Evolutionary conservation across 331 rosid genomes (phyloP).

Genomic region (Telfairia occidentalis): DNA sequence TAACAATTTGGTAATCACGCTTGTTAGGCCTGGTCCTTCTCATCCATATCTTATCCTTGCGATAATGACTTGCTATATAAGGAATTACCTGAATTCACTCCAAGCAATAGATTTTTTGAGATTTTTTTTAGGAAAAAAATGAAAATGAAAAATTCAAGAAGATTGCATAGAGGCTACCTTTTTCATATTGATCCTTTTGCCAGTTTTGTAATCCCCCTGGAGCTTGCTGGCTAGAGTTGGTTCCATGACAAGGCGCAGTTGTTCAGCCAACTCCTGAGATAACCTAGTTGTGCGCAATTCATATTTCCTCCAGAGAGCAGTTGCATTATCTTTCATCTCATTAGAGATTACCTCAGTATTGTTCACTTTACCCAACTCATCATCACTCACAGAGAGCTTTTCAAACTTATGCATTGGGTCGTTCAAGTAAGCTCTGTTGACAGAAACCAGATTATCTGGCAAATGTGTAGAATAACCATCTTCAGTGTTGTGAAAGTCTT

Average conservation of each 20-base stretch:
- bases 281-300: slow-evolving; percentile 64
- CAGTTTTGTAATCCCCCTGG: slow-evolving; percentile 87
- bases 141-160: not conserved
- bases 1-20: slow-evolving; percentile 88
- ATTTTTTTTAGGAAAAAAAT: not conserved
- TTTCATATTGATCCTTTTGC: slow-evolving; percentile 85
- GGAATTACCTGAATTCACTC: slow-evolving; percentile 47
- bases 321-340: slow-evolving; percentile 33
- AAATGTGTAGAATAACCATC: slow-evolving; percentile 19
- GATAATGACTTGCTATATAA: slow-evolving; percentile 66
- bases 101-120: not conserved
- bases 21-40: slow-evolving; percentile 83
- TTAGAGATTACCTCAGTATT: slow-evolving; percentile 30
- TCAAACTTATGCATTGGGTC: slow-evolving; percentile 33
- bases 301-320: slow-evolving; percentile 56
- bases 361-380: slow-evolving; percentile 54
- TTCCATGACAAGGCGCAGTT: slow-evolving; percentile 76
- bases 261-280: slow-evolving; percentile 79
- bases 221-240: slow-evolving; percentile 91
- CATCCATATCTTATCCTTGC: slow-evolving; percentile 86
- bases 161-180: slow-evolving; percentile 36
- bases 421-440: slow-evolving; percentile 36
- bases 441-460: slow-evolving; percentile 46
- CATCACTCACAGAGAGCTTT: slow-evolving; percentile 40
- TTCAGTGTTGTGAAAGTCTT: slow-evolving; percentile 18